Evolutionary conservation across 306 rosid species (phyloP).

Genomic region (Cicer pinnatifidum): DNA sequence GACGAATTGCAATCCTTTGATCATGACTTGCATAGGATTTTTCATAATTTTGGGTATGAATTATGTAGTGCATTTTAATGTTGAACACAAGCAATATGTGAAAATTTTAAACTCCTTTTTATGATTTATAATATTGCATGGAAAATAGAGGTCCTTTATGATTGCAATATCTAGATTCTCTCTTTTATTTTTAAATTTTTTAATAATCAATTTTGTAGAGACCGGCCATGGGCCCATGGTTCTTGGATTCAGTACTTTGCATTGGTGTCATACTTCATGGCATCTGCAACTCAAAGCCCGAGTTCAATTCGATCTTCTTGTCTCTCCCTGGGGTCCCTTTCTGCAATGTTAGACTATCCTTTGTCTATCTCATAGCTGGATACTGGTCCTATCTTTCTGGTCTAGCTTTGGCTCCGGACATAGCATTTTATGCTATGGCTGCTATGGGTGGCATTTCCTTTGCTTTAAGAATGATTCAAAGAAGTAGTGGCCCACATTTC

Average conservation of each 20-base stretch:
- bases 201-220: constrained; percentile 64
- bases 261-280: constrained; percentile 88
- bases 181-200: constrained; percentile 11
- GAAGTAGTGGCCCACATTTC: constrained; percentile 38
- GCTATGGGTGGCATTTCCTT: constrained; percentile 68
- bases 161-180: constrained; percentile 36
- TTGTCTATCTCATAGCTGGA: constrained; percentile 65
- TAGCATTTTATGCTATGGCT: constrained; percentile 72
- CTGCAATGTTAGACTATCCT: constrained; percentile 59
- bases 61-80: constrained; percentile 17
- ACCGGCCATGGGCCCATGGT: constrained; percentile 78
- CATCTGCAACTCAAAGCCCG: constrained; percentile 69
- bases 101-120: background rate
- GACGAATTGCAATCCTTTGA: background rate
- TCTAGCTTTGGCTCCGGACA: constrained; percentile 76
- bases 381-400: constrained; percentile 73
- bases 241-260: constrained; percentile 82
- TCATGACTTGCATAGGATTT: background rate
- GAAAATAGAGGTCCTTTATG: background rate
- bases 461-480: constrained; percentile 58
- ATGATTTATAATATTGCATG: background rate
- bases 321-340: constrained; percentile 56
- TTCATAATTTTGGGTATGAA: constrained; percentile 16
- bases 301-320: constrained; percentile 62
- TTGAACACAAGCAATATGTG: constrained; percentile 23